Conservation (phyloP, 495 filamentous ascomycete genomes). For the Aspergillus bertholletiae region DNA sequence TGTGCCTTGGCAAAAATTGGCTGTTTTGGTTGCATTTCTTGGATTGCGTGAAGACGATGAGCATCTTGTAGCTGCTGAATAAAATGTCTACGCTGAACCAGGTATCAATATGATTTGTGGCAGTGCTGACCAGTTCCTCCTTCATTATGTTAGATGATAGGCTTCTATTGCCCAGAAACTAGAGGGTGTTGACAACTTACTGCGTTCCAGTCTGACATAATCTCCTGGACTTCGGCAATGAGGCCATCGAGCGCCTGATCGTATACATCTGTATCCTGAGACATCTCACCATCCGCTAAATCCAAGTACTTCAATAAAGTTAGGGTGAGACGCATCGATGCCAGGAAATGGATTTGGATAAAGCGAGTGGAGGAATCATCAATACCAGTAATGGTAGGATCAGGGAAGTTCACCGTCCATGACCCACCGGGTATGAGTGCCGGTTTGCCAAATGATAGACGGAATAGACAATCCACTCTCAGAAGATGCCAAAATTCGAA, state of each 20-base stretch:
- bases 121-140: slow-evolving; percentile 15
- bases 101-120: slow-evolving; percentile 14
- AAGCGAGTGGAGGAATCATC: slow-evolving; percentile 13
- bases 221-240: slow-evolving; percentile 12
- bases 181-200: slow-evolving; percentile 1
- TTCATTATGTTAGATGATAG: background rate
- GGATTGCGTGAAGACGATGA: slow-evolving; percentile 17
- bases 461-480: slow-evolving; percentile 17
- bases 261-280: background rate
- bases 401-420: slow-evolving; percentile 22
- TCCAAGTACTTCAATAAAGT: slow-evolving; percentile 18
- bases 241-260: slow-evolving; percentile 10
- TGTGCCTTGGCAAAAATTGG: background rate
- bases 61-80: slow-evolving; percentile 18
- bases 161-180: background rate
- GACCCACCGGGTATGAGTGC: slow-evolving; percentile 12
- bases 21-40: slow-evolving; percentile 10
- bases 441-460: slow-evolving; percentile 17
- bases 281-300: background rate
- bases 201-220: slow-evolving; percentile 16
- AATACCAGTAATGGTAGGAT: slow-evolving; percentile 15
- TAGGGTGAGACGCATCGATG: slow-evolving; percentile 19
- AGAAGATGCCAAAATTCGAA: slow-evolving; percentile 25
- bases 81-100: slow-evolving; percentile 20
- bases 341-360: slow-evolving; percentile 22